Percentiles rank a stretch among this genome's conserved stretches.
Evolutionary conservation across 1,139 yeast species (phyloP).

Genomic region (Blastobotrys buckinghamii): DNA sequence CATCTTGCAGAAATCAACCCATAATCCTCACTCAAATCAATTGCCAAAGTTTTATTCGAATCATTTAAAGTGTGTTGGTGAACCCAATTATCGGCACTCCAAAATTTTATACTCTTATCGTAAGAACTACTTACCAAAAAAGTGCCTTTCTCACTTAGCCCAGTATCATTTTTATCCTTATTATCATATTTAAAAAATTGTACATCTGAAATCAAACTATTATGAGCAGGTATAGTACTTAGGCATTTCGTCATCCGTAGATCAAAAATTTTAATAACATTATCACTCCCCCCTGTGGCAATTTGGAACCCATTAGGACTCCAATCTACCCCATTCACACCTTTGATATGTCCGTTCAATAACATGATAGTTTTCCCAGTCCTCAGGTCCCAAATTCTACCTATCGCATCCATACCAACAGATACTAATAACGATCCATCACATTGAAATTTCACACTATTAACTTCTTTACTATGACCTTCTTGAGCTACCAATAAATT

Average conservation of each 20-base stretch:
- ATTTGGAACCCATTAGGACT: slow-evolving; percentile 68
- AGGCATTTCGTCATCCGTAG: slow-evolving; percentile 46
- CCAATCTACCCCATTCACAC: slow-evolving; percentile 70
- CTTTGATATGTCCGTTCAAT: slow-evolving; percentile 63
- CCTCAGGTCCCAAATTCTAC: slow-evolving; percentile 80
- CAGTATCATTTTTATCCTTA: slow-evolving; percentile 18
- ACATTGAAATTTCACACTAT: slow-evolving; percentile 54
- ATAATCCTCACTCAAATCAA: slow-evolving; percentile 47
- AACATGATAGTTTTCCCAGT: slow-evolving; percentile 62
- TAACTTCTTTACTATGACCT: slow-evolving; percentile 78
- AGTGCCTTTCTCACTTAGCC: slow-evolving; percentile 36
- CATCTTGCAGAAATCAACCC: slow-evolving; percentile 65
- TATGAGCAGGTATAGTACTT: slow-evolving; percentile 69
- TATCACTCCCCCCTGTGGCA: slow-evolving; percentile 84
- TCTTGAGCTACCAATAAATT: slow-evolving; percentile 57
- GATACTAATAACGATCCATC: slow-evolving; percentile 76
- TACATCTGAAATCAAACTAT: slow-evolving; percentile 63
- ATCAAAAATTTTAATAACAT: slow-evolving; percentile 82
- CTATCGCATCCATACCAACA: slow-evolving; percentile 75
- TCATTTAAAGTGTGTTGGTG: slow-evolving; percentile 50
- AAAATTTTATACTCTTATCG: slow-evolving; percentile 48
- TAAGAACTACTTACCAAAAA: slow-evolving; percentile 60
- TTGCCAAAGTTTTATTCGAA: slow-evolving; percentile 66
- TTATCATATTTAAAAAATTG: slow-evolving; percentile 42
- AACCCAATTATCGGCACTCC: slow-evolving; percentile 74